These are phyloP conservation scores for Madurella mycetomatis DNA, from an alignment of 2,329 filamentous ascomycete genomes.

Conservation along the genomic window DNA sequence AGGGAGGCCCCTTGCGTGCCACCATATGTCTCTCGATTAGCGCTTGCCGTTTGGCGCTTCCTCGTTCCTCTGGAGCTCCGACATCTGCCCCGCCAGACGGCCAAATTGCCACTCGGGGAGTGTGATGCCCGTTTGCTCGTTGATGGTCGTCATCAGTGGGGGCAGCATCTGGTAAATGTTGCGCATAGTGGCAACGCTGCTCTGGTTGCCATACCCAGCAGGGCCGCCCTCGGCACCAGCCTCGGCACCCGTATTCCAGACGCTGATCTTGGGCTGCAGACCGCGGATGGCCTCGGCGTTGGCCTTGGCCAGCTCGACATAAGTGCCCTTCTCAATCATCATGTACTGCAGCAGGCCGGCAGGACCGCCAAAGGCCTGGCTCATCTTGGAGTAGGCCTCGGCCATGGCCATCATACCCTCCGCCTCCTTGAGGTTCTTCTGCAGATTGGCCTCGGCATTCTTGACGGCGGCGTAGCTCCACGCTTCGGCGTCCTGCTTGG, in stretches of 20 bases:
- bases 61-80: constrained; percentile 4
- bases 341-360: constrained; percentile 75
- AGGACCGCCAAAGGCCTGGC: constrained; percentile 70
- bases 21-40: too few relatives aligned
- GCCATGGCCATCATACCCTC: constrained; percentile 75
- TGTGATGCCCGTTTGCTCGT: constrained; percentile 81
- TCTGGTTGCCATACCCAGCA: constrained; percentile 36
- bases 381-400: constrained; percentile 70
- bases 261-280: constrained; percentile 81
- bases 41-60: too few relatives aligned
- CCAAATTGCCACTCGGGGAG: constrained; percentile 74
- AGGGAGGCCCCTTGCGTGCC: too few relatives aligned
- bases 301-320: constrained; percentile 70
- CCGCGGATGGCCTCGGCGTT: constrained; percentile 73
- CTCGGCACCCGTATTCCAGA: constrained; percentile 74
- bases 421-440: constrained; percentile 64
- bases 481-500: constrained; percentile 42
- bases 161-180: constrained; percentile 83
- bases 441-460: constrained; percentile 48
- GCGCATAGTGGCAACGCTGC: constrained; percentile 60
- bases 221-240: constrained; percentile 36
- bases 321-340: constrained; percentile 81
- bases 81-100: constrained; percentile 35
- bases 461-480: constrained; percentile 37
- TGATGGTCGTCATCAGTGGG: constrained; percentile 77